Conservation (phyloP, 1,139 yeast species). For the Yamadazyma atlantica region DNA sequence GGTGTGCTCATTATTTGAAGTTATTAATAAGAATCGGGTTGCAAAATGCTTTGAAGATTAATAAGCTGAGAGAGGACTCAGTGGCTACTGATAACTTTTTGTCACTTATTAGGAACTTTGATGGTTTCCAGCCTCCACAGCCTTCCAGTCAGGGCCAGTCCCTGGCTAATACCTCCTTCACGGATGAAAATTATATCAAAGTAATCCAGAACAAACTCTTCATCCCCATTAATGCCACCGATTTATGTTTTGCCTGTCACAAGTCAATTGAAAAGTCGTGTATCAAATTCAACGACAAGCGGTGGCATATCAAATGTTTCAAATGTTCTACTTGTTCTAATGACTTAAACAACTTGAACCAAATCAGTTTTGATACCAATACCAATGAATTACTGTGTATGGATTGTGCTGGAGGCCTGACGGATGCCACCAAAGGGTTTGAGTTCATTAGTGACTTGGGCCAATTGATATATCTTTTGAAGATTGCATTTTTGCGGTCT, state of each 20-base stretch:
- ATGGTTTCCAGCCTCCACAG: conserved; percentile 16
- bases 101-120: conserved; percentile 29
- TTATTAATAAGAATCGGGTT: conserved; percentile 80
- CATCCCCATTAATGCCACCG: conserved; percentile 69
- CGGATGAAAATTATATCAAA: conserved; percentile 12
- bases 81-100: conserved; percentile 66
- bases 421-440: conserved; percentile 51
- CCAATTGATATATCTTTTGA: conserved; percentile 74
- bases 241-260: conserved; percentile 69
- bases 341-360: conserved; percentile 28
- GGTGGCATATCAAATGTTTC: conserved; percentile 86
- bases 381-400: conserved; percentile 50
- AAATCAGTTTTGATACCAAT: conserved; percentile 25
- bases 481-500: conserved; percentile 82
- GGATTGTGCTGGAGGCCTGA: conserved; percentile 44
- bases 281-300: conserved; percentile 53
- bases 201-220: conserved; percentile 35
- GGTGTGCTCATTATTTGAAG: conserved; percentile 90
- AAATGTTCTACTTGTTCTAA: conserved; percentile 56
- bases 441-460: conserved; percentile 61
- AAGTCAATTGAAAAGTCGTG: conserved; percentile 85
- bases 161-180: conserved; percentile 15
- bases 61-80: conserved; percentile 56
- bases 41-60: conserved; percentile 68
- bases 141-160: too few relatives aligned